phyloP scores from a whole-genome alignment of 2,329 filamentous ascomycete species.

The Alternaria dauci region DNA sequence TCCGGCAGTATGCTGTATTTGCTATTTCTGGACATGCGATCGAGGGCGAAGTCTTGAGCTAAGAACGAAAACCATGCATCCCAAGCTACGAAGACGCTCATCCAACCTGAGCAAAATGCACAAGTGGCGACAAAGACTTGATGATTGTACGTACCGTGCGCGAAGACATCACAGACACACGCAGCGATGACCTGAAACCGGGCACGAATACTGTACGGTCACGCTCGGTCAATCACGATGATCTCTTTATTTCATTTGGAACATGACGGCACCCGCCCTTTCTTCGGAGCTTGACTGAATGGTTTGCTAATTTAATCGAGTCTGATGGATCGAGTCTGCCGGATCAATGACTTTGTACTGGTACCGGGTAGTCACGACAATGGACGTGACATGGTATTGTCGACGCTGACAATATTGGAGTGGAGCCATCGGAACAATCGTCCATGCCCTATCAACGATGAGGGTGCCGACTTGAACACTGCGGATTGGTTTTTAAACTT shows the following conservation, averaged over 20 bases:
- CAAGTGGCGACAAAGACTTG: neutral
- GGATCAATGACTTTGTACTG: neutral
- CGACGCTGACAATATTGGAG: neutral
- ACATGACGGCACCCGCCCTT: neutral
- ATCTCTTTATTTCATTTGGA: neutral
- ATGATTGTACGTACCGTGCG: neutral
- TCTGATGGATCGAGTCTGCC: neutral
- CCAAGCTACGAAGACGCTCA: neutral
- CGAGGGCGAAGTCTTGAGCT: neutral
- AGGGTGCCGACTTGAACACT: neutral
- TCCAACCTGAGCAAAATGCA: neutral
- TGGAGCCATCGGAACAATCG: neutral
- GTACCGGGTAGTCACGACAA: neutral
- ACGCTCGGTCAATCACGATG: neutral
- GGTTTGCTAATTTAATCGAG: neutral
- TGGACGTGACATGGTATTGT: neutral
- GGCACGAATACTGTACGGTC: neutral
- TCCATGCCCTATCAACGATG: neutral
- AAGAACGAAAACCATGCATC: neutral
- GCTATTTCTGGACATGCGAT: conserved; percentile 1
- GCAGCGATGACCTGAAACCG: neutral
- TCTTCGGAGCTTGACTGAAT: neutral
- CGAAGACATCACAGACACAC: neutral
- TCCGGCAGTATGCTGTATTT: neutral
- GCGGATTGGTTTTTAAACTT: neutral